Base-by-base conservation (phyloP, 75 land plant genomes). In the Picea sitchensis region DNA sequence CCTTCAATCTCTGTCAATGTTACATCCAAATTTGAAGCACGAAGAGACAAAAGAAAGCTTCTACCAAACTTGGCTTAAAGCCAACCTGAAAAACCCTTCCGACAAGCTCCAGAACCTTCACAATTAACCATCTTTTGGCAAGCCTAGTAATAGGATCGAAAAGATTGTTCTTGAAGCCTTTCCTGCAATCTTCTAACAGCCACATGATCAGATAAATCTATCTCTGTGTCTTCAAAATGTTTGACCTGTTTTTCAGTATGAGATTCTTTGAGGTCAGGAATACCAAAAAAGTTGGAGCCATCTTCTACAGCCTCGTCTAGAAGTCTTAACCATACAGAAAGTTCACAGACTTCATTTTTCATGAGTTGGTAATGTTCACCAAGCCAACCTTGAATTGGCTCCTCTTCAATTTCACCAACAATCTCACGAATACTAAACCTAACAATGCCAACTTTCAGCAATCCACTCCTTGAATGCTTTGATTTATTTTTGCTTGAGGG, bases 321-420 rank as follows among this genome's bases (percentile, higher is more conserved):
- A 75, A 93, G 86, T 38, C 90, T 89, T 72, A 90, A 87, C 80
- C 94, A 83, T 20, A 90, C 90, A 84, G 84, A 86, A 61, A 89
- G 78, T 73, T 94, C 98, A 85, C 89, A 82, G 14, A 89, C 90
- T 78, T 90, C 91, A 67, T 93, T 93, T 62, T 84, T 87, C 87
- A 94, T 78, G 64, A 97, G 84, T 2, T 85, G 91, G 77, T 88
- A 91, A 87, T 97, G 99, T 72, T 97, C 96, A 84, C 95, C 99
- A 78, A 97, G 92, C 99, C 99, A 97, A 31, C 99, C 99, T 78
- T 97, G 99, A 63, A 97, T 62, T 59, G 98, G 98, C 78, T 97
- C 99, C 78, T 97, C 99, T 81, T 97, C 99, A 79, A 97, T 97
- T 77, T 95, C 95, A 78, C 90, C 94, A 44, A 84, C 88, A 2